These are phyloP conservation scores for Phyllosticta capitalensis DNA, from an alignment of 2,329 filamentous ascomycete genomes.

Conservation along the genomic window DNA sequence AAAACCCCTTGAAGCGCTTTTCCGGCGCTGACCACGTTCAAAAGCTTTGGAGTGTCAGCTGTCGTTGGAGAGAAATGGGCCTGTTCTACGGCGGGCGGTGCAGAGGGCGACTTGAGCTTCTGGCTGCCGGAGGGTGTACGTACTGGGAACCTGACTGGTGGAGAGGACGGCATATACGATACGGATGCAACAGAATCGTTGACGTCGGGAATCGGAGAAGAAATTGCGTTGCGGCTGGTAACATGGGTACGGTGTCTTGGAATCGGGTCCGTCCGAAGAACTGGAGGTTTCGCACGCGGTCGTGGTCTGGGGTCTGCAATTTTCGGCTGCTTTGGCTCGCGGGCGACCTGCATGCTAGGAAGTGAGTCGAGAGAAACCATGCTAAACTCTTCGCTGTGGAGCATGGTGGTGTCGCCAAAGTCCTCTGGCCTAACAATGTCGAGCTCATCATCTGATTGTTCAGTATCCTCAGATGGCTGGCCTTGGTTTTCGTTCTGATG, in stretches of 20 bases:
- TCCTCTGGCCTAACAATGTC: slow-evolving; percentile 8
- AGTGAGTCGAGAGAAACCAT: slow-evolving; percentile 42
- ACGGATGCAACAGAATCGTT: slow-evolving; percentile 6
- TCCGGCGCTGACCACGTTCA: slow-evolving; percentile 28
- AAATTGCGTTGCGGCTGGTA: background rate
- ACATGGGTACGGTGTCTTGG: background rate
- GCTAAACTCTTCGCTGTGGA: slow-evolving; percentile 41
- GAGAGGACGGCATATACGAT: slow-evolving; percentile 14
- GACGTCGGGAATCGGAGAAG: slow-evolving; percentile 1
- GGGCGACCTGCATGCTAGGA: slow-evolving; percentile 22
- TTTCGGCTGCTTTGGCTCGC: slow-evolving; percentile 15
- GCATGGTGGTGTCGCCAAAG: slow-evolving; percentile 36
- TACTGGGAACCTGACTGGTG: slow-evolving; percentile 16
- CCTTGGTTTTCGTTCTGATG: slow-evolving; percentile 1
- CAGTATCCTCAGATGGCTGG: slow-evolving; percentile 2
- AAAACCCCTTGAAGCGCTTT: slow-evolving; percentile 29
- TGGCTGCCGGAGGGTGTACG: slow-evolving; percentile 21
- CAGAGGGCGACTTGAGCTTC: slow-evolving; percentile 18
- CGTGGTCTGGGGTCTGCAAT: background rate
- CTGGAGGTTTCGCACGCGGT: background rate
- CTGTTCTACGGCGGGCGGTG: slow-evolving; percentile 22
- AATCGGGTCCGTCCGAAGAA: slow-evolving; percentile 3
- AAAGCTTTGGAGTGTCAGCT: slow-evolving; percentile 15
- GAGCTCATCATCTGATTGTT: slow-evolving; percentile 2
- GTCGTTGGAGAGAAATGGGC: slow-evolving; percentile 12